A percentile compares a stretch with the other conserved stretches of the same genome.
Evolutionary conservation across 441 rosid species (phyloP).

Genomic region (Isatis lusitanica): DNA sequence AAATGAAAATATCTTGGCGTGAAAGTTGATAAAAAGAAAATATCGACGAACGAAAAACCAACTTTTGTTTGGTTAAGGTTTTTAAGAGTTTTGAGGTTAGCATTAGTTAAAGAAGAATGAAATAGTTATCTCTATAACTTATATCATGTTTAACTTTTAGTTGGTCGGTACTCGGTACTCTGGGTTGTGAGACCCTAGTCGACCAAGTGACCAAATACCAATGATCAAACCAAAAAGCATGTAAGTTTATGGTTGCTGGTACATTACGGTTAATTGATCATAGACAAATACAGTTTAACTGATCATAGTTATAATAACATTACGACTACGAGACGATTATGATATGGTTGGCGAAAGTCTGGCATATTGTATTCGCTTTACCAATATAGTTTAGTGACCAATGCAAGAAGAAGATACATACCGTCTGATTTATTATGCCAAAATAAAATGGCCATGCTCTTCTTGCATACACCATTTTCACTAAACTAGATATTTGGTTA

Average conservation of each 20-base stretch:
- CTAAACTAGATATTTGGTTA: neutral
- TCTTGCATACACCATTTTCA: neutral
- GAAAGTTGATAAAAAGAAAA: too few species aligned
- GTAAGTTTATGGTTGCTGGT: neutral
- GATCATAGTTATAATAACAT: neutral
- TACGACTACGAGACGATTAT: neutral
- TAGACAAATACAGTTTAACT: neutral
- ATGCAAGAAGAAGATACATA: neutral
- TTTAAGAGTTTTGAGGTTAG: neutral
- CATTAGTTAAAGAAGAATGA: neutral
- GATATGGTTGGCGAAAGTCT: neutral
- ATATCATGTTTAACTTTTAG: neutral
- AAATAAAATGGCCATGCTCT: neutral
- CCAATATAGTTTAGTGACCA: neutral
- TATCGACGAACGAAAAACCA: neutral
- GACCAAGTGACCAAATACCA: neutral
- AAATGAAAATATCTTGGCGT: too few species aligned
- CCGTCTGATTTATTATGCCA: neutral
- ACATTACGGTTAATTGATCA: neutral
- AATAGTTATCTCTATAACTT: neutral
- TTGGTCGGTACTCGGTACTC: neutral
- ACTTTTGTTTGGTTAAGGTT: neutral
- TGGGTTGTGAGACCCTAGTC: neutral
- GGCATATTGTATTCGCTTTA: neutral
- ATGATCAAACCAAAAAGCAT: neutral